Base-by-base conservation (phyloP, 768 basidiomycete genomes). In the Kwoniella bestiolae region DNA sequence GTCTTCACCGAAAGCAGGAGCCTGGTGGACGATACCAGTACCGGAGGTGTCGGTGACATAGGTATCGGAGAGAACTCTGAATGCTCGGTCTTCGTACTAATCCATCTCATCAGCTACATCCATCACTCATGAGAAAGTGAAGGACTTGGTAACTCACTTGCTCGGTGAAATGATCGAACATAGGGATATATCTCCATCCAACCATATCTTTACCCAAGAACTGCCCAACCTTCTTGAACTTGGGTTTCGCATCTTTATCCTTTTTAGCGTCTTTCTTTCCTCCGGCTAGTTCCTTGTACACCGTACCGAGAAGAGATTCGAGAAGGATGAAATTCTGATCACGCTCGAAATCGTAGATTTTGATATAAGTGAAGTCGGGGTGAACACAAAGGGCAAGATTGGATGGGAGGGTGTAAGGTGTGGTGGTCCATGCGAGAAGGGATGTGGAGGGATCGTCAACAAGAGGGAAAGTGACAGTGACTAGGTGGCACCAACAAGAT, bases 21-120 rank as follows among this genome's bases (percentile, higher is more conserved):
- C 93, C 83, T 99, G 96, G 80, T 99, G 96, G 31, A 99, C 96
- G 75, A 98, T 94, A 74, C 96, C 96, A 29, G 96, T 99, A 77
- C 96, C 96, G 65, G 93, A 91, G 16, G 87, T 86, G 72, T 89
- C 90, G 3, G 92, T 95, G 52, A 99, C 95, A 79, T 99, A 99
- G 0, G 89, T 89, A 76, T 99, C 96, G 23, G 86, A 85, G 14
- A 99, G 80, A 16, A 99, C 92, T 61, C 89, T 83, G 84, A 95
- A 98, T 0, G 92, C 95, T 72, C 86, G 88, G 79, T 94, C 92
- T 77, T 91, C 90, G 78, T 87, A 98, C 94, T 97, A n/a, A 9
- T 14, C n/a, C 31, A 7, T 29, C 7, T 21, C 9, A 8, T 51
- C 18, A 51, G 49, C 26, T 35, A 57, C 9, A 51, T 57, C n/a